Evolutionary conservation across 2,329 filamentous ascomycete species (phyloP).

Genomic region (Pseudogymnoascus sp.): DNA sequence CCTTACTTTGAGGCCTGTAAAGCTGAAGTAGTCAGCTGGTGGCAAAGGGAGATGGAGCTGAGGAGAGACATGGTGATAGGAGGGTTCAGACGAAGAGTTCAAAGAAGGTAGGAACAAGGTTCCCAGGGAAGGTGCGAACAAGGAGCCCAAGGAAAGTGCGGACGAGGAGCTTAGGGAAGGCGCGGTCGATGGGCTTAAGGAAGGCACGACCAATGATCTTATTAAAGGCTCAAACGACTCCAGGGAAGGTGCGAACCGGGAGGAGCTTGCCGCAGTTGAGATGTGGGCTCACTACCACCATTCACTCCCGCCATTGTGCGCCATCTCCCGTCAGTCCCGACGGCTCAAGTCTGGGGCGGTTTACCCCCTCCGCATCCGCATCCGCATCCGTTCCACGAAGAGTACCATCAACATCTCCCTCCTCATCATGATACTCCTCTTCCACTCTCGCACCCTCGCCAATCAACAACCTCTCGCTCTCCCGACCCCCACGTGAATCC

Average conservation of each 20-base stretch:
- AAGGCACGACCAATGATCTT: background rate
- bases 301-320: slow-evolving; percentile 21
- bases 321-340: slow-evolving; percentile 17
- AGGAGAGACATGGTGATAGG: background rate
- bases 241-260: background rate
- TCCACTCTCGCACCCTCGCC: slow-evolving; percentile 16
- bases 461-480: slow-evolving; percentile 21
- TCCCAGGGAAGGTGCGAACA: background rate
- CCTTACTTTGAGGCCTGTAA: background rate
- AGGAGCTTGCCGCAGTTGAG: background rate
- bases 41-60: background rate
- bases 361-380: slow-evolving; percentile 5
- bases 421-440: slow-evolving; percentile 11
- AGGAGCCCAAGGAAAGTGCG: background rate
- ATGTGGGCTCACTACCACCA: background rate
- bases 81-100: background rate
- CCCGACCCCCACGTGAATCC: slow-evolving; percentile 18
- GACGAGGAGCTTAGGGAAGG: background rate
- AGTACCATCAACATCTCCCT: slow-evolving; percentile 21
- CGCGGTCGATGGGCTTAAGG: background rate
- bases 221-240: background rate
- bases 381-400: background rate
- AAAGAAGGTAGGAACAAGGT: background rate
- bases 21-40: background rate
- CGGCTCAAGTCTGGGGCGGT: slow-evolving; percentile 22